Evolutionary conservation across 2,329 filamentous ascomycete species (phyloP), one percentile per base, ranked within the genome.

Genomic region (Colletotrichum sp.): DNA sequence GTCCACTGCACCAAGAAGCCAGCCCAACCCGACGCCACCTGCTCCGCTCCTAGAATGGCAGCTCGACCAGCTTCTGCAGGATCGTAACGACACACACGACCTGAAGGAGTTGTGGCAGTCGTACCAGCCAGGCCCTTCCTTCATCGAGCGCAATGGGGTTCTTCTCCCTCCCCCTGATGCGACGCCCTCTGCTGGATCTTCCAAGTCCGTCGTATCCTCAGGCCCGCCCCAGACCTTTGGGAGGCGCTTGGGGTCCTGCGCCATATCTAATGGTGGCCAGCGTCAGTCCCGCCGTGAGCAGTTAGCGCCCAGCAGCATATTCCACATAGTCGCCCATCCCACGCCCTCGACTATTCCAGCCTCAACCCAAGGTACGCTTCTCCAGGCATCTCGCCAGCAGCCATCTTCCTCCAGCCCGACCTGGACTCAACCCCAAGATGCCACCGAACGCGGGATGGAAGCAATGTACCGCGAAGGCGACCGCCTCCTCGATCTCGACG

Each of bases 371-470:
- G 6, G 4, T 13, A 22, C 6, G 43, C 43, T 22, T 13, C 3
- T 10, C 6, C 43, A 22, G 4, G 6, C 43, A 52, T n/a, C 43
- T 52, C 43, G 43, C 10, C n/a, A 52, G n/a, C 43, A 52, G 43
- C n/a, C n/a, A 3, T 1, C 43, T 22, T 52, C 43, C 43, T 22
- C 43, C 43, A 1, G 1, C 1, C 7, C 43, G 1, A 4, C 43
- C 43, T 13, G 3, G n/a, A n/a, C 10, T 10, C 43, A 12, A 12
- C 12, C 43, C 10, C 43, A 52, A 52, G 43, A 52, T 52, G 43
- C 0, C n/a, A 1, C 43, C 43, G n/a, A 22, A 12, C 43, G 43
- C 43, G n/a, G 22, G n/a, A 52, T 52, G n/a, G n/a, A 52, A 2
- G n/a, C 6, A 8, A 13, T 52, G 43, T 52, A 52, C 12, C 43